Conservation (phyloP, 2,329 filamentous ascomycete genomes). For the Aspergillus intermedius region DNA sequence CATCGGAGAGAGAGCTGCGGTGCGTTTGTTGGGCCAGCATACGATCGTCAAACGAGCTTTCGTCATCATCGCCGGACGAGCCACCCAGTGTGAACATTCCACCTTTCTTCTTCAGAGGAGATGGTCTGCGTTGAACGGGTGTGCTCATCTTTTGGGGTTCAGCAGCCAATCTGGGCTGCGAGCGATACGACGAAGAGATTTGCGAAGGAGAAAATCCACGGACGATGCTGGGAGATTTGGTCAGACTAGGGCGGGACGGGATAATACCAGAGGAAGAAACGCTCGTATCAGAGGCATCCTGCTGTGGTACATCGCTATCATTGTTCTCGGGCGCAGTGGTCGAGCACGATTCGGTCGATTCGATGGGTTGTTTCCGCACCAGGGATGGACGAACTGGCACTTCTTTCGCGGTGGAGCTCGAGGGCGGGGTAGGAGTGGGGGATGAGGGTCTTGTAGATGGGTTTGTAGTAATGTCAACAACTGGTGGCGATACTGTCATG, state of each 20-base stretch:
- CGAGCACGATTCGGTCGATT: slow-evolving; percentile 55
- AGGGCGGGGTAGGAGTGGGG: slow-evolving; percentile 32
- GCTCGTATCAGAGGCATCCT: slow-evolving; percentile 53
- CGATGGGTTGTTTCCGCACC: slow-evolving; percentile 26
- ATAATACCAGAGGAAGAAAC: slow-evolving; percentile 49
- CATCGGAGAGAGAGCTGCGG: slow-evolving; percentile 51
- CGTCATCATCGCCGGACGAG: slow-evolving; percentile 77
- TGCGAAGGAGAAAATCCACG: slow-evolving; percentile 79
- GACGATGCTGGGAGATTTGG: slow-evolving; percentile 62
- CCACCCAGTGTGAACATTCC: slow-evolving; percentile 67
- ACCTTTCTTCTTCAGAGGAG: slow-evolving; percentile 57
- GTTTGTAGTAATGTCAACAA: slow-evolving; percentile 39
- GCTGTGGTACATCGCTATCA: slow-evolving; percentile 38
- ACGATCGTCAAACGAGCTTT: slow-evolving; percentile 63
- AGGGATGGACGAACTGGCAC: slow-evolving; percentile 26
- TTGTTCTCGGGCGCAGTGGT: slow-evolving; percentile 45
- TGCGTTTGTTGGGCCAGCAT: slow-evolving; percentile 48
- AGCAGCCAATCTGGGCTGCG: slow-evolving; percentile 49
- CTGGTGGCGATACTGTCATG: slow-evolving; percentile 32
- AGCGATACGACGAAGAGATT: slow-evolving; percentile 62
- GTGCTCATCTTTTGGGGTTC: slow-evolving; percentile 48
- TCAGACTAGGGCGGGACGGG: slow-evolving; percentile 42
- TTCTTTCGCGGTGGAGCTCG: slow-evolving; percentile 21
- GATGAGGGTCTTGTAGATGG: slow-evolving; percentile 24
- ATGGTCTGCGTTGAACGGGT: slow-evolving; percentile 56